These are phyloP conservation scores for Creolimax fragrantissima DNA, from an alignment of 78 protist species.

Conservation along the genomic window DNA sequence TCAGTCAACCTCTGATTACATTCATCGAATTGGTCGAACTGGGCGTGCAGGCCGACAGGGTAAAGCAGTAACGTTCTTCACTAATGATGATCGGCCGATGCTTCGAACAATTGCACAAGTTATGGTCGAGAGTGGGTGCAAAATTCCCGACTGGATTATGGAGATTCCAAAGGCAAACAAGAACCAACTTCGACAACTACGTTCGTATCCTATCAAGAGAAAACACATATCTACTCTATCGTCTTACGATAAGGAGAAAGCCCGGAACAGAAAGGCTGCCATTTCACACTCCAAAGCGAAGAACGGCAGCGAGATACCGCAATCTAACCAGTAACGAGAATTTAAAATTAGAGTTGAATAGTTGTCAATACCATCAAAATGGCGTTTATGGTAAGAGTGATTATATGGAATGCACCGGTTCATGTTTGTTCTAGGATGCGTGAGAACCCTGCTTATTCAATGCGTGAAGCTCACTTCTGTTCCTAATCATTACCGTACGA, in stretches of 20 bases:
- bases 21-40: conserved; percentile 73
- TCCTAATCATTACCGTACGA: no score
- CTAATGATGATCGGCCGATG: conserved; percentile 47
- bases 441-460: no score
- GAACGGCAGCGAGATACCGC: no score
- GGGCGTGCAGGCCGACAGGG: conserved; percentile 88
- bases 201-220: background rate
- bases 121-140: conserved; percentile 1
- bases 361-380: no score
- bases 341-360: no score
- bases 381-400: no score
- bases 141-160: conserved; percentile 30
- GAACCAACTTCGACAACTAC: background rate
- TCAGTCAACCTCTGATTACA: conserved; percentile 34
- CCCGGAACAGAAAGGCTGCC: background rate
- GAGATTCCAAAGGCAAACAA: background rate
- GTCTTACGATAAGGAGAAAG: background rate
- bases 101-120: conserved; percentile 31
- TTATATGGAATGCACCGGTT: no score
- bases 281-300: background rate
- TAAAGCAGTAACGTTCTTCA: conserved; percentile 75
- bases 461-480: no score
- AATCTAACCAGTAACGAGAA: no score
- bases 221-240: background rate
- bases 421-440: no score